Percentiles rank a stretch among this genome's conserved stretches.
phyloP scores from a whole-genome alignment of 2,329 filamentous ascomycete species.

The Sarocladium oryzae region DNA sequence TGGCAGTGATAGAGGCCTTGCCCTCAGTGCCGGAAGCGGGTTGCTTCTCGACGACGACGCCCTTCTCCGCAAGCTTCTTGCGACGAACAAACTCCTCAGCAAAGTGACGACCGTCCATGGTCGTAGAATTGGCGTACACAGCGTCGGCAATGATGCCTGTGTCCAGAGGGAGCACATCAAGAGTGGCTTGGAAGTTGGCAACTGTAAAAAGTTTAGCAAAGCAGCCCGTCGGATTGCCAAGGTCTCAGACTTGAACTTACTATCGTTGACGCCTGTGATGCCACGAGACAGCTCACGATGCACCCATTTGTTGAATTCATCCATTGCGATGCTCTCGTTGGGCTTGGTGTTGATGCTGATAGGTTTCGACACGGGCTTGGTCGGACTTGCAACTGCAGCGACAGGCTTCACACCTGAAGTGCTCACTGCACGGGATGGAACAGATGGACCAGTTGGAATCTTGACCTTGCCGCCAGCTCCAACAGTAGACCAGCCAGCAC shows the following conservation, averaged over 20 bases:
- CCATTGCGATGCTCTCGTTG: slow-evolving; percentile 51
- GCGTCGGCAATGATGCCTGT: slow-evolving; percentile 80
- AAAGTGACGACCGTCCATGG: slow-evolving; percentile 88
- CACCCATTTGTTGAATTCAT: slow-evolving; percentile 94
- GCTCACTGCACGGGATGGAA: slow-evolving; percentile 40
- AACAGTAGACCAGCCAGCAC: slow-evolving; percentile 82
- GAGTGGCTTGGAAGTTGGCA: slow-evolving; percentile 70
- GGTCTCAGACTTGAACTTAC: slow-evolving; percentile 32
- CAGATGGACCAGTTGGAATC: slow-evolving; percentile 53
- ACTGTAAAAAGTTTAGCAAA: slow-evolving; percentile 45
- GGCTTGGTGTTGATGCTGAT: slow-evolving; percentile 32
- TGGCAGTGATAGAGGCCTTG: slow-evolving; percentile 26
- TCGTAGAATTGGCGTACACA: slow-evolving; percentile 79
- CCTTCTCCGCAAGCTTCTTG: slow-evolving; percentile 88
- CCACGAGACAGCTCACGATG: slow-evolving; percentile 72
- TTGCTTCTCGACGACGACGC: slow-evolving; percentile 67
- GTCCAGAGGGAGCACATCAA: slow-evolving; percentile 71
- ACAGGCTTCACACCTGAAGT: slow-evolving; percentile 34
- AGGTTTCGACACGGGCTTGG: slow-evolving; percentile 45
- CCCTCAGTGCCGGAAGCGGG: slow-evolving; percentile 47
- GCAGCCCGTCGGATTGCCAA: not conserved
- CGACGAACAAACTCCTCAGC: slow-evolving; percentile 91
- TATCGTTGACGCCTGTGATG: slow-evolving; percentile 46
- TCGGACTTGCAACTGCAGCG: slow-evolving; percentile 32
- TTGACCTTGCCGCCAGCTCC: slow-evolving; percentile 91